Evolutionary conservation across 1,284 basidiomycete species (phyloP), one percentile per base, ranked within the genome.

Genomic region (Puccinia polysora): DNA sequence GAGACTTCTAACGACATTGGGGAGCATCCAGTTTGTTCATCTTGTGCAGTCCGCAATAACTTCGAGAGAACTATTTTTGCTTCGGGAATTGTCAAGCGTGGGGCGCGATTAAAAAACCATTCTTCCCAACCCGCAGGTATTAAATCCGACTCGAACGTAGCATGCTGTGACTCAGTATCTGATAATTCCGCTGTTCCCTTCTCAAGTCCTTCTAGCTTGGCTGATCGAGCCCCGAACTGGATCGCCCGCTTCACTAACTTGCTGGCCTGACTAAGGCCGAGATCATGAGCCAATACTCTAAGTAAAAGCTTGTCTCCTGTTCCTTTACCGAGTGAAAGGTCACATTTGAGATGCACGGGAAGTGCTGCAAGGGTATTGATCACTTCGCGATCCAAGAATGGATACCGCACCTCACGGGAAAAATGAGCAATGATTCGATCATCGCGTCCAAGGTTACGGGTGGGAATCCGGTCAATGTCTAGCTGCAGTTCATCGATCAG

Each of bases 211-310:
- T 68, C 65, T 20, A 68, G 34, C 55, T 68, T 68, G 1, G 65
- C 65, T 30, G 65, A 68, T 15, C 65, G 52, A 28, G 65, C 65
- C 5, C 65, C 65, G 25, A 68, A 68, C 45, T 68, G 65, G n/a
- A 68, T 68, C 1, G 65, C 65, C 20, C 65, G 36, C 52, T 68
- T 68, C 34, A 56, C 65, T 12, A 68, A 38, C 40, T 49, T 59
- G 23, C 65, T 58, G 30, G 55, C 55, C 14, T 56, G 52, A 15
- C 43, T n/a, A 14, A 68, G 55, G 23, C 65, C 65, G 30, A 68
- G 52, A 12, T 58, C 28, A 2, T 38, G 20, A 32, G 65, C 65
- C 28, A 68, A 50, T 12, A 36, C 38, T 20, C 65, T 40, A n/a
- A 68, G 45, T 10, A 68, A 34, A 15, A 68, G 36, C 34, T 68